Evolutionary conservation across 192 early-diverging fungal species (phyloP), one percentile per base, ranked within the genome.

Genomic region (Phycomyces nitens): DNA sequence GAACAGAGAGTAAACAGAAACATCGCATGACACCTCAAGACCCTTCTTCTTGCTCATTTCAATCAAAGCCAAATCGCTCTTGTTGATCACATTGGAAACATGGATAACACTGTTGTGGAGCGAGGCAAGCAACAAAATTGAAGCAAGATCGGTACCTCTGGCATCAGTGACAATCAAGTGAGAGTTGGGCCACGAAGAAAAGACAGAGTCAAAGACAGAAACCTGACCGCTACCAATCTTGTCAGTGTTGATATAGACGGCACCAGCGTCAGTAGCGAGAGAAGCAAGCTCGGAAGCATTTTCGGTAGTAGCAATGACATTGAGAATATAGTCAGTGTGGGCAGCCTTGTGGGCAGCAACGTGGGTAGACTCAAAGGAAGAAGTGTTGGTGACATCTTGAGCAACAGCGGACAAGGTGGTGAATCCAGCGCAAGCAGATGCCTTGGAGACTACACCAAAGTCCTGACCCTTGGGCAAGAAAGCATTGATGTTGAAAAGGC

Each of bases 21-120:
- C 94, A 73, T 98, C 97, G 79, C 95, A 99, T 11, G 94, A 94
- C 44, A 96, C 92, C 34, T 77, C 68, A 9, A 94, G 73, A 11
- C 92, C 94, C 65, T 92, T 91, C 26, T 93, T 84, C 78, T 95
- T 96, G 68, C 82, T 86, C 65, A 96, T 83, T 21, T 80, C 78
- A 58, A 99, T 91, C 64, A 99, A 81, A 10, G 81, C 84, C 56
- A 99, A 82, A 66, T 99, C 97, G 26, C 90, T 89, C 42, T 77
- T 75, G 52, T 82, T 85, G 38, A 78, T 80, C 18, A 99, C 87
- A 41, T 89, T 84, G 24, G 97, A 92, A 56, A 97, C 80, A 77
- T 99, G 97, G 40, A 99, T 77, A 26, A 89, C 69, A 59, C 93
- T 84, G 62, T 82, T 77, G 68, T 94, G 85, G 62, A 97, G 76